Base-by-base conservation (phyloP, 169 alveolate species). In the Neospora caninum region DNA sequence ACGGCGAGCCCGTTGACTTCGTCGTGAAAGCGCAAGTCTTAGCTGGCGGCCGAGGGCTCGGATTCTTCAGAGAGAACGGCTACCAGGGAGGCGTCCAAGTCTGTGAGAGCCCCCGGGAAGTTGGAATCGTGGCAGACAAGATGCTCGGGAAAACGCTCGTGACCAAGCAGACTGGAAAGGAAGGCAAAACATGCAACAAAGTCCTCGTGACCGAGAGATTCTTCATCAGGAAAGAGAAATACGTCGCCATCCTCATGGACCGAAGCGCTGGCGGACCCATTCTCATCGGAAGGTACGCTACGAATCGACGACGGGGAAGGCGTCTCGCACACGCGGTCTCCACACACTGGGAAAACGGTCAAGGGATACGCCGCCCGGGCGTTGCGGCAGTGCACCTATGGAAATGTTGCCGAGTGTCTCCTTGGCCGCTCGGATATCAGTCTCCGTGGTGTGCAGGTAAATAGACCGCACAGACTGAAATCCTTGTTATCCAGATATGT, bases 241-340 rank as follows among this genome's bases (percentile, higher is more conserved):
- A 99, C 95, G 93, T 99, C 69, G 98, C 99, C 70, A 96, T 99
- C 80, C 94, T 98, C 87, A 96, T 99, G 91, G 99, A 99, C 95
- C 97, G 99, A 58, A 92, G 94, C 43, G 95, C 98, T 29, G 99
- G 99, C 38, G 98, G 98, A 45, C 98, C 99, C 42, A 34, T 96
- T 54, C 91, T 96, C 78, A 94, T 96, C 22, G 96, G 96, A 88
- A 93, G 95, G 95, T 91, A n/a, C 27, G 43, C 7, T 13, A 16
- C 1, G 18, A 43, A 73, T 6, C 22, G 84, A 41, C 84, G 84
- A 9, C 18, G 80, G n/a, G n/a, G n/a, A n/a, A n/a, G n/a, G n/a
- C n/a, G n/a, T n/a, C n/a, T n/a, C n/a, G n/a, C n/a, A n/a, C n/a
- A n/a, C n/a, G n/a, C n/a, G n/a, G n/a, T n/a, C n/a, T n/a, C n/a